A percentile compares a stretch with the other conserved stretches of the same genome.
phyloP scores from a whole-genome alignment of 2,329 filamentous ascomycete genomes.

The Arthrobotrys sinensis region DNA sequence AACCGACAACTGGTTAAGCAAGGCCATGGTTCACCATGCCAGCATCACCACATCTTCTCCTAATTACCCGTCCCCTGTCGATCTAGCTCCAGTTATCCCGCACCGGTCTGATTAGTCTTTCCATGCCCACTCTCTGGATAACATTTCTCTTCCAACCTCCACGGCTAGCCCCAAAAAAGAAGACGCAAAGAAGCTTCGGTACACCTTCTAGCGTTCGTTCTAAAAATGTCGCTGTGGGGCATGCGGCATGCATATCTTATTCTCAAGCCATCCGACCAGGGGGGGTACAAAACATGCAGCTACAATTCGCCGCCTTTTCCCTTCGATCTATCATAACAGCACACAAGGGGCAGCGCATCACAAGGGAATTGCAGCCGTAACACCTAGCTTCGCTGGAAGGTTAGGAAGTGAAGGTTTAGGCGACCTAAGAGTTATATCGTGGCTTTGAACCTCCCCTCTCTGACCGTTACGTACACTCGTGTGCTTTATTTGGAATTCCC shows the following conservation, averaged over 20 bases:
- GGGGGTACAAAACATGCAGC: constrained; percentile 14
- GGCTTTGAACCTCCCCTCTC: constrained; percentile 45
- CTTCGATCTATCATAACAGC: constrained; percentile 3
- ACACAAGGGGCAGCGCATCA: constrained; percentile 16
- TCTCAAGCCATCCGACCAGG: constrained; percentile 53
- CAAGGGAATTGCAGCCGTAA: constrained; percentile 33
- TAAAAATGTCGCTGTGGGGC: constrained; percentile 56
- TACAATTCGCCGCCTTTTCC: constrained; percentile 27
- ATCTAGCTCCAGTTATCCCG: constrained; percentile 47
- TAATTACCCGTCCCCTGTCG: constrained; percentile 56
- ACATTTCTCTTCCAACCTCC: constrained; percentile 23
- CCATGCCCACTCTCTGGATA: constrained; percentile 20
- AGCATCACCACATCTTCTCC: constrained; percentile 14
- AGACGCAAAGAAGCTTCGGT: constrained; percentile 52
- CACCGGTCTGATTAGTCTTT: constrained; percentile 46
- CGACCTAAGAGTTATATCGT: constrained; percentile 48
- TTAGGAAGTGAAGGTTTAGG: constrained; percentile 50
- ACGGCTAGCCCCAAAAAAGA: constrained; percentile 35
- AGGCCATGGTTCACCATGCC: background rate
- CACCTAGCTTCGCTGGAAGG: constrained; percentile 8
- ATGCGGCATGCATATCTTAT: constrained; percentile 20
- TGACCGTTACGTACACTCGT: constrained; percentile 27
- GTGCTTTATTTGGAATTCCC: constrained; percentile 53
- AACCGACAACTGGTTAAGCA: constrained; percentile 18
- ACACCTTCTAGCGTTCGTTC: constrained; percentile 59